Conservation (phyloP, 495 filamentous ascomycete genomes). For the Neurospora discreta region DNA sequence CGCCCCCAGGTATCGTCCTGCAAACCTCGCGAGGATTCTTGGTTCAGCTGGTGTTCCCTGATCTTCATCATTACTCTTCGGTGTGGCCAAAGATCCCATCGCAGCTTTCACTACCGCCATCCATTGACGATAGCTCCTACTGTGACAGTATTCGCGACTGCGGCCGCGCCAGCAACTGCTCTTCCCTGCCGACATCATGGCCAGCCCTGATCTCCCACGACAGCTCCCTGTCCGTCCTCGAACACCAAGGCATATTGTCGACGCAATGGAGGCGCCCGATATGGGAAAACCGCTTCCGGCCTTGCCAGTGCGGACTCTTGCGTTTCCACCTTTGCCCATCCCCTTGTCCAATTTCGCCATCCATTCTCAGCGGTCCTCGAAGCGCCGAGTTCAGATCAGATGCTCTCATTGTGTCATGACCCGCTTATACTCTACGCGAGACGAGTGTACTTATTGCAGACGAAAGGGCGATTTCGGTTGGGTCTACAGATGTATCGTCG, state of each 20-base stretch:
- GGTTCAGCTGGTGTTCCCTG: neutral
- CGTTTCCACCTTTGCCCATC: neutral
- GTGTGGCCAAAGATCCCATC: neutral
- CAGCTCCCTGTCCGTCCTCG: neutral
- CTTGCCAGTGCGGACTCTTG: neutral
- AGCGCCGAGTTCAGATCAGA: conserved; percentile 15
- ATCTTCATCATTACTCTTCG: neutral
- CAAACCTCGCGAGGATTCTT: neutral
- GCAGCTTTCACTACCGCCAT: neutral
- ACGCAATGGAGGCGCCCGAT: neutral
- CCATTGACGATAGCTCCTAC: neutral
- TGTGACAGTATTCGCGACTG: neutral
- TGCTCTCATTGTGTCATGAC: conserved; percentile 54
- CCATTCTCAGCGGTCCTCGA: neutral
- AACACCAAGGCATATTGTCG: neutral
- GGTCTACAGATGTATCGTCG: conserved; percentile 56
- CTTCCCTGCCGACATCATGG: neutral
- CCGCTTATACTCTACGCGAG: conserved; percentile 33
- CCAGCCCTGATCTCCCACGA: neutral
- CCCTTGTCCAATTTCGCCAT: conserved; percentile 7
- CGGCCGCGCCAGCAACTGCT: neutral
- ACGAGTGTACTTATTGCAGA: conserved; percentile 42
- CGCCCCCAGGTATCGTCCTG: neutral
- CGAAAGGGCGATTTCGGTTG: conserved; percentile 42
- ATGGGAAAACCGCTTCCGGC: neutral